Base-by-base conservation (phyloP, 768 basidiomycete genomes). In the Fomitopsis pulvina region DNA sequence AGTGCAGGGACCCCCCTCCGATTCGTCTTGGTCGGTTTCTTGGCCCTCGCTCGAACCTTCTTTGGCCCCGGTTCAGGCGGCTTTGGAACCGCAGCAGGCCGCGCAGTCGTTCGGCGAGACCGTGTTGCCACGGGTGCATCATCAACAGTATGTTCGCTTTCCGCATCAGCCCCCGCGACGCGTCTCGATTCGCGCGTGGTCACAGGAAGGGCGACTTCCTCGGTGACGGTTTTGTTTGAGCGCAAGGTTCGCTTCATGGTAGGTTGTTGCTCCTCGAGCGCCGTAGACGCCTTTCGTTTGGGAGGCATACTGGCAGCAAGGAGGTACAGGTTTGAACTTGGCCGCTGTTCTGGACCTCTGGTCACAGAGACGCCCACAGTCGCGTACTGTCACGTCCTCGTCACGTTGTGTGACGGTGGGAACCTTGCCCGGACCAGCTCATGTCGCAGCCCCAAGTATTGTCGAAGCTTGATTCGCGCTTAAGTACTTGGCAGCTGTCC, bases 221-320 rank as follows among this genome's bases (percentile, higher is more conserved):
- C 14, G 5, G 14, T 4, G 18, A 16, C 34, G 18, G 14, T 21
- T 20, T 47, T 40, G 27, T 43, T 52, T 14, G 54, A 50, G 28
- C 60, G 60, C 25, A 55, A 57, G 30, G 47, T 51, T 14, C 59
- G 55, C n/a, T 53, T 60, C 0, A 52, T 54, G 8, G 52, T 24
- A 0, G 55, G 46, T 10, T 52, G 57, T 16, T 62, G 60, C 14
- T 53, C 54, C 18, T 43, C 29, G 3, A 43, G 10, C 18, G 50
- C 37, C 9, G 44, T 30, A 16, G 50, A 37, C 0, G 58, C 64
- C 50, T 67, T 68, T 21, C 67, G 64, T 55, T 68, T 68, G 14
- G 59, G 54, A 28, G 67, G 62, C 67, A 68, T 68, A 3, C 28
- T 34, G 29, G 27, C 20, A 27, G 16, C n/a, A 47, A 14, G 16